phyloP scores from a whole-genome alignment of 176 grass and related monocot species.

The Triticum dicoccoides region DNA sequence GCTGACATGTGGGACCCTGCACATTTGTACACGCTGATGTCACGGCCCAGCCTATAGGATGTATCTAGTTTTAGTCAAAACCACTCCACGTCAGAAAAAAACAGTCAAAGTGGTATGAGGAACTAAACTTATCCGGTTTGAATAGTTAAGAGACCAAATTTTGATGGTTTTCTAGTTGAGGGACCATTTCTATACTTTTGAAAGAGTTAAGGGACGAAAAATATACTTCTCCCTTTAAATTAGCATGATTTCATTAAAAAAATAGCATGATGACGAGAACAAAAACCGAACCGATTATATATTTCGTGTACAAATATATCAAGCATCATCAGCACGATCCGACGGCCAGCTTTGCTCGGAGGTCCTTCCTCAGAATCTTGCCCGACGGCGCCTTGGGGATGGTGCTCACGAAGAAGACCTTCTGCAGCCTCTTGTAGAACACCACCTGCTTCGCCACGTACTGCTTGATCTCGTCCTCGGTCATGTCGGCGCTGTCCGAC shows the following conservation, averaged over 20 bases:
- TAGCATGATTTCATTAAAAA: no score
- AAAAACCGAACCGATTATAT: neutral
- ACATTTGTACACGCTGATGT: no score
- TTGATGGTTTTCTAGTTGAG: no score
- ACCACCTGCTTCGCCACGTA: slow-evolving; percentile 77
- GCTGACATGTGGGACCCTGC: no score
- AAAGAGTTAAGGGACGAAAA: no score
- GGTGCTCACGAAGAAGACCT: slow-evolving; percentile 60
- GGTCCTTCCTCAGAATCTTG: slow-evolving; percentile 89
- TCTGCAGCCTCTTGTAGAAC: slow-evolving; percentile 82
- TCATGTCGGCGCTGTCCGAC: slow-evolving; percentile 33
- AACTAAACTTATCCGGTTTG: no score
- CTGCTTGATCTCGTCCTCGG: slow-evolving; percentile 84
- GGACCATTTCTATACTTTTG: no score
- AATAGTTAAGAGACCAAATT: no score
- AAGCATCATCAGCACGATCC: slow-evolving; percentile 18
- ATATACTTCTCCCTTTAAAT: neutral
- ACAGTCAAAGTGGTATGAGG: no score
- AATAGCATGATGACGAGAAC: neutral
- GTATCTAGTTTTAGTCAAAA: no score
- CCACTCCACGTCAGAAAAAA: no score
- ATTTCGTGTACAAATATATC: neutral
- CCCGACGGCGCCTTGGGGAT: slow-evolving; percentile 86
- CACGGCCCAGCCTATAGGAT: no score
- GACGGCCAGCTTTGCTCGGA: slow-evolving; percentile 58